A percentile compares a stretch with the other conserved stretches of the same genome.
Conservation (phyloP, 2,329 filamentous ascomycete species). For the Trichothecium sympodiale region DNA sequence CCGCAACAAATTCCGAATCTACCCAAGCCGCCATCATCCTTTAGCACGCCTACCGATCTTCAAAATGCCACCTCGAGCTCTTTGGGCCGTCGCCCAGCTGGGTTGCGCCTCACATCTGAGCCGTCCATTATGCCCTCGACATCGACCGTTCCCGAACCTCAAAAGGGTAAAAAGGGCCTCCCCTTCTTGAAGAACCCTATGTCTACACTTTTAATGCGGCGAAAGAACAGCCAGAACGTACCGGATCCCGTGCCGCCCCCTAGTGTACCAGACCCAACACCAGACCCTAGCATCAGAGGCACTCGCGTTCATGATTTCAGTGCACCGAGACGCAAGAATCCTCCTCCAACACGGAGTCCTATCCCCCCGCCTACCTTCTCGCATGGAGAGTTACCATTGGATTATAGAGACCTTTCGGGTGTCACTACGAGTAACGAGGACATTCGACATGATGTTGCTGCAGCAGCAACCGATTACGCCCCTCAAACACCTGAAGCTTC, state of each 20-base stretch:
- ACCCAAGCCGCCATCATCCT: slow-evolving; percentile 27
- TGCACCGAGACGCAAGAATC: slow-evolving; percentile 39
- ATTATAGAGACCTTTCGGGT: neutral
- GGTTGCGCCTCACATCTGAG: slow-evolving; percentile 28
- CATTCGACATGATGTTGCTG: too few relatives aligned
- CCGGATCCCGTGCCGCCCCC: slow-evolving; percentile 31
- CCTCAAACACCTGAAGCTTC: too few relatives aligned
- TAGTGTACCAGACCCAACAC: slow-evolving; percentile 33
- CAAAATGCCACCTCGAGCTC: slow-evolving; percentile 18
- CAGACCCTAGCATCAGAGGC: slow-evolving; percentile 54
- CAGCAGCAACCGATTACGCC: too few relatives aligned
- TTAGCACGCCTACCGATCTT: slow-evolving; percentile 38
- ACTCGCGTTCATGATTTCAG: slow-evolving; percentile 57
- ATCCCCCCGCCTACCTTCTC: neutral
- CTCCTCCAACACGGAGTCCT: slow-evolving; percentile 2
- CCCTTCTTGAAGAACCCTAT: slow-evolving; percentile 50
- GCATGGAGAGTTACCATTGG: neutral
- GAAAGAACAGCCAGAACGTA: slow-evolving; percentile 39
- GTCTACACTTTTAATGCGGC: slow-evolving; percentile 45
- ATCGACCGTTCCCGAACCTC: slow-evolving; percentile 21
- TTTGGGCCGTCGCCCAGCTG: slow-evolving; percentile 30
- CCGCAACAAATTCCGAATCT: slow-evolving; percentile 12
- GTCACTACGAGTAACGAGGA: too few relatives aligned
- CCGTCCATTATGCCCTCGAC: slow-evolving; percentile 19
- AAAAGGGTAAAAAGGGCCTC: slow-evolving; percentile 40